phyloP scores from a whole-genome alignment of 305 asterid genomes.

The Fraxinus latifolia region DNA sequence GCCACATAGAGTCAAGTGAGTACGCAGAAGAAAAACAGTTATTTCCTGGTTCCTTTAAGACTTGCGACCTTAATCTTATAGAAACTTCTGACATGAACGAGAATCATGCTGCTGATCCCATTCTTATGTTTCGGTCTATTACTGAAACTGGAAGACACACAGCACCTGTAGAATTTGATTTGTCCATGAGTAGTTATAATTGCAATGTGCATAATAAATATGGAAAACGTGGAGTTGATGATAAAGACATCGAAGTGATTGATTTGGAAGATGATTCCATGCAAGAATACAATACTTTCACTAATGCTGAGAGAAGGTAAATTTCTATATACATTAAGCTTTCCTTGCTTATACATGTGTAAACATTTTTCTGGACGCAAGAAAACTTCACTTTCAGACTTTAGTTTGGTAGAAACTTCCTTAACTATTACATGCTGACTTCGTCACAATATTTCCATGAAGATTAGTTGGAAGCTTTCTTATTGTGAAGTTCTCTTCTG shows the following conservation, averaged over 20 bases:
- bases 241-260: slow-evolving; percentile 73
- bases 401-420: neutral
- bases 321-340: slow-evolving; percentile 12
- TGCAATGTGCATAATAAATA: slow-evolving; percentile 35
- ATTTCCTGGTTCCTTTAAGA: slow-evolving; percentile 71
- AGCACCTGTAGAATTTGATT: slow-evolving; percentile 58
- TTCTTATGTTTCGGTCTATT: slow-evolving; percentile 40
- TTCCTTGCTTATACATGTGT: neutral
- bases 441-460: neutral
- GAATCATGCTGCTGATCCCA: slow-evolving; percentile 39
- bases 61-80: slow-evolving; percentile 81
- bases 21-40: slow-evolving; percentile 61
- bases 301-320: slow-evolving; percentile 61
- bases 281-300: slow-evolving; percentile 50
- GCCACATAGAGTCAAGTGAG: slow-evolving; percentile 37
- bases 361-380: neutral
- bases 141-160: slow-evolving; percentile 40
- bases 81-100: slow-evolving; percentile 55
- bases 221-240: slow-evolving; percentile 39
- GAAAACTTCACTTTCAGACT: neutral
- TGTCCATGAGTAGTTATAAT: slow-evolving; percentile 57
- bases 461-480: neutral
- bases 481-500: slow-evolving; percentile 5
- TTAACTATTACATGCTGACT: neutral
- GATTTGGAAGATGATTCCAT: slow-evolving; percentile 81